These are phyloP conservation scores for Flaveria brownii DNA, from an alignment of 129 eudicot genomes.

Conservation along the genomic window DNA sequence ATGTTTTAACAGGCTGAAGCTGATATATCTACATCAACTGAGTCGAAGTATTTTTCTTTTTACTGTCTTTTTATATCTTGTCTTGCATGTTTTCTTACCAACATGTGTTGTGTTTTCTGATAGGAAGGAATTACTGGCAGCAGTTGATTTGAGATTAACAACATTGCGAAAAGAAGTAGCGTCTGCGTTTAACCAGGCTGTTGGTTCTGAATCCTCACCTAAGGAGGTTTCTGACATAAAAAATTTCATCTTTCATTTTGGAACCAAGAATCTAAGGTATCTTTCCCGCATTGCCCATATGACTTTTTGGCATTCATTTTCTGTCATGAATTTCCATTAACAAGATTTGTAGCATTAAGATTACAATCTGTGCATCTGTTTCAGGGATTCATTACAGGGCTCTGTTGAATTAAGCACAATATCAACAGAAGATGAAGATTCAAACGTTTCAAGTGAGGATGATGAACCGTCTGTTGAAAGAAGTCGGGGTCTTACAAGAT, in stretches of 20 bases:
- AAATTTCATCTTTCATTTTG: constrained; percentile 69
- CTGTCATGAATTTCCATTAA: not conserved
- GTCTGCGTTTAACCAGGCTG: constrained; percentile 52
- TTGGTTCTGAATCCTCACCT: constrained; percentile 50
- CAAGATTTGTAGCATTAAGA: constrained; percentile 11
- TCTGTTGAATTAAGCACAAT: constrained; percentile 38
- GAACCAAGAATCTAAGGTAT: constrained; percentile 64
- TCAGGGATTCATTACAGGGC: constrained; percentile 58
- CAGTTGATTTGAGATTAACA: constrained; percentile 71
- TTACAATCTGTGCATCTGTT: constrained; percentile 31
- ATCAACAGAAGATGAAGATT: constrained; percentile 64
- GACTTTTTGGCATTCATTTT: not conserved
- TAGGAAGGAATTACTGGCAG: constrained; percentile 77
- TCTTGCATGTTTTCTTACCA: constrained; percentile 23
- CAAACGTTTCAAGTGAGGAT: constrained; percentile 68
- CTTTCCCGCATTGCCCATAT: not conserved
- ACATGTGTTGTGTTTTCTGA: constrained; percentile 30
- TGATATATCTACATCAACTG: constrained; percentile 47
- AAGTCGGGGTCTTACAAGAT: constrained; percentile 66
- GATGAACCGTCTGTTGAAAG: constrained; percentile 68
- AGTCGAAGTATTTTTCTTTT: constrained; percentile 59
- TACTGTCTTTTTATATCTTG: constrained; percentile 6
- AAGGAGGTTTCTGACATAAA: constrained; percentile 50
- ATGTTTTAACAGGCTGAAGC: constrained; percentile 53
- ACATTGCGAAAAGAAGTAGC: constrained; percentile 60